Evolutionary conservation across 495 filamentous ascomycete species (phyloP).

Genomic region (Chaetomidium leptoderma): DNA sequence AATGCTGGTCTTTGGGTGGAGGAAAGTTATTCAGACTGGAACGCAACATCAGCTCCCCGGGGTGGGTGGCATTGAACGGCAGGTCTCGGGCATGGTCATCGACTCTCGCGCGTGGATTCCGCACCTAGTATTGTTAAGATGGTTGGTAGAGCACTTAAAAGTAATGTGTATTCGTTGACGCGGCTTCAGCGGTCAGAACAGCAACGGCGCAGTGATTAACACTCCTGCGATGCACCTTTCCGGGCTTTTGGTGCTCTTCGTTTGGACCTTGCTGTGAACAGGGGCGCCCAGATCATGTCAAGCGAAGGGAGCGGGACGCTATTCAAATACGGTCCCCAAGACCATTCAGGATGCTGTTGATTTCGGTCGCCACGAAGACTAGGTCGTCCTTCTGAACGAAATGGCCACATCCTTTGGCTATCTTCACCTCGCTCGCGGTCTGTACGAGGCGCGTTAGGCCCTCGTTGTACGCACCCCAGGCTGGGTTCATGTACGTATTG

Average conservation of each 20-base stretch:
- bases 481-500: constrained; percentile 51
- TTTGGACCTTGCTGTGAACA: too few species aligned
- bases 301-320: neutral
- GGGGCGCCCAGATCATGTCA: too few species aligned
- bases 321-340: neutral
- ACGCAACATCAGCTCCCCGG: neutral
- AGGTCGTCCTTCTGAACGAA: constrained; percentile 62
- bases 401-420: constrained; percentile 54
- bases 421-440: constrained; percentile 43
- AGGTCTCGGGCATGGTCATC: neutral
- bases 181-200: neutral
- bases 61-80: neutral
- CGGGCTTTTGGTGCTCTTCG: neutral
- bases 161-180: constrained; percentile 2
- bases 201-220: too few species aligned
- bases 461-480: constrained; percentile 55
- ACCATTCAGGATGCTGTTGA: constrained; percentile 36
- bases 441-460: constrained; percentile 48
- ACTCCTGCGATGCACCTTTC: too few species aligned
- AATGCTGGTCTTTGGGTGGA: neutral
- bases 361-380: constrained; percentile 49
- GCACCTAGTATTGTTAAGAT: neutral
- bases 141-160: neutral
- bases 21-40: neutral
- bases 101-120: neutral